Base-by-base conservation (phyloP, 352 stramenopile species). In the Phytophthora tentaculata region DNA sequence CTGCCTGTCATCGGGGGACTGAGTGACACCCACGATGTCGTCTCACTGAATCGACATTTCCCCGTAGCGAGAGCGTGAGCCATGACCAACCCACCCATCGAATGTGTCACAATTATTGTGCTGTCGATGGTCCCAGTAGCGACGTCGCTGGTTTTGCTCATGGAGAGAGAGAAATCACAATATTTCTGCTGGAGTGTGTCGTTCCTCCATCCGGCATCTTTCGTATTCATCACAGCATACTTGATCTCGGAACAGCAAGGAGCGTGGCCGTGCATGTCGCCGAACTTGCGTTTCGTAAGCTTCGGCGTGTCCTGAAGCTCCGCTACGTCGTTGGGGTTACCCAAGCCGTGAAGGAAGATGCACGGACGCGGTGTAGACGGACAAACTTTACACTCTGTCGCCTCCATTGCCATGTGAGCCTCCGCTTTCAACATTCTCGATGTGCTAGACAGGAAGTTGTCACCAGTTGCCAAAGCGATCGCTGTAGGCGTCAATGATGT, bases 141-240 rank as follows among this genome's bases (percentile, higher is more conserved):
- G 16, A 56, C 32, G 16, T 74, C 56, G 5, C 70, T 77, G 1
- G 56, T 69, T 5, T 37, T 16, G 19, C 74, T 75, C 41, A 80
- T 66, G 0, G 52, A 47, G 5, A 86, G 63, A 0, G 71, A 61
- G 16, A 56, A 51, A 19, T 79, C 35, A 41, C 81, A 89, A 37
- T 79, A 74, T 12, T 67, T 64, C 8, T 83, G 24, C 37, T 87
- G 78, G 3, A 89, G 37, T 0, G 39, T 56, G 0, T 69, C 68
- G 49, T 83, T 75, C 28, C 67, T 81, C 83, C 83, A 91, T 0
- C 53, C 73, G 20, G 61, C 63, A 57, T 81, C 54, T 6, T 64
- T 50, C 3, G 79, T 89, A 57, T 91, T 76, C 16, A 89, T 17
- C 0, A 79, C 56, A 0, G 74, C 71, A 48, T 82, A 89, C 50